phyloP scores from a whole-genome alignment of 306 rosid species.

The Psophocarpus tetragonolobus region DNA sequence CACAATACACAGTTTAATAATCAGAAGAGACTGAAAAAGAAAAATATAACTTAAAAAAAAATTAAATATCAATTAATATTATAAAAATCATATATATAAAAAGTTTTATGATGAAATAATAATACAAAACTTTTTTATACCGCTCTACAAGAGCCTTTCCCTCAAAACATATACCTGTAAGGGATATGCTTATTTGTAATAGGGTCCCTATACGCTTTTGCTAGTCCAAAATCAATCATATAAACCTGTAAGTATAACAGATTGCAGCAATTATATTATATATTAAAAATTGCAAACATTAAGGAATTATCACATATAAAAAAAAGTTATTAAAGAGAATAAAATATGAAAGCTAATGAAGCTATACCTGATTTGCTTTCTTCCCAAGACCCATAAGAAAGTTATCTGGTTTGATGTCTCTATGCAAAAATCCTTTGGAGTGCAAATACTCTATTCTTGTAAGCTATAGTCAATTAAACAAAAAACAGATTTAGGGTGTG shows the following conservation, averaged over 20 bases:
- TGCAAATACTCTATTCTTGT: slow-evolving; percentile 61
- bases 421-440: slow-evolving; percentile 75
- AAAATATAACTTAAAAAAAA: not conserved
- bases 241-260: slow-evolving; percentile 49
- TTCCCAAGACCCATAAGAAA: slow-evolving; percentile 96
- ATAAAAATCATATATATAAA: too few relatives aligned
- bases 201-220: slow-evolving; percentile 67
- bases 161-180: slow-evolving; percentile 59
- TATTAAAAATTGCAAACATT: slow-evolving; percentile 4
- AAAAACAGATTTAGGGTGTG: not conserved
- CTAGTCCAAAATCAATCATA: slow-evolving; percentile 80
- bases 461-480: slow-evolving; percentile 42
- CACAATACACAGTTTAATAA: not conserved
- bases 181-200: slow-evolving; percentile 70
- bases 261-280: not conserved
- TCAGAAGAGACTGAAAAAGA: slow-evolving; percentile 3
- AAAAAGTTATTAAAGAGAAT: slow-evolving; percentile 17
- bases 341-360: slow-evolving; percentile 1
- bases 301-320: not conserved
- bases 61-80: too few relatives aligned
- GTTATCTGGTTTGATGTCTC: slow-evolving; percentile 96
- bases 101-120: too few relatives aligned
- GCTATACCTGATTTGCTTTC: slow-evolving; percentile 86
- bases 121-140: too few relatives aligned
- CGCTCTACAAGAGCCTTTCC: too few relatives aligned